These are phyloP conservation scores for Ceratocystis destructans DNA, from an alignment of 2,329 filamentous ascomycete species.

Conservation along the genomic window DNA sequence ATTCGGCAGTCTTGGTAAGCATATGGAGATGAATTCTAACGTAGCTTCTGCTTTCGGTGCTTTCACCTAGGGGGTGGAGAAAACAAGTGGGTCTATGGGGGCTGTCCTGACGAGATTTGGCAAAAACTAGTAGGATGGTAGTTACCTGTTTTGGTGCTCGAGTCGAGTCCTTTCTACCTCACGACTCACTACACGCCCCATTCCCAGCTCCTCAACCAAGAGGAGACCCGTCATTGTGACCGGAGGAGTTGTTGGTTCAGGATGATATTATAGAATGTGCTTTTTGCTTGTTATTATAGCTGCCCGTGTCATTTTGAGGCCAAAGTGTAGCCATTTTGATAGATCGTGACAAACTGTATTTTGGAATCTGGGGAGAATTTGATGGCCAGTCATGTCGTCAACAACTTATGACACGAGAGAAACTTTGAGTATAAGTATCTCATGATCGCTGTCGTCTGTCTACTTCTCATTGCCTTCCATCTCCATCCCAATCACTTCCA, in stretches of 20 bases:
- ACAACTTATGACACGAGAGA: background rate
- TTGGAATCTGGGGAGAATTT: background rate
- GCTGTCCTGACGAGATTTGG: background rate
- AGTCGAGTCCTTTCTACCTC: background rate
- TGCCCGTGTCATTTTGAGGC: background rate
- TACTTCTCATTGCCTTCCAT: background rate
- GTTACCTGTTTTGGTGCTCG: background rate
- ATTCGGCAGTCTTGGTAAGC: background rate
- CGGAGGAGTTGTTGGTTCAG: background rate
- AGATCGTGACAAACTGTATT: background rate
- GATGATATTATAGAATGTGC: background rate
- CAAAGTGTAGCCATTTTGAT: background rate
- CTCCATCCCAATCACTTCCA: background rate
- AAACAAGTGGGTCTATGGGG: background rate
- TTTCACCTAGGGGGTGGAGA: background rate
- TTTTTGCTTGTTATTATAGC: background rate
- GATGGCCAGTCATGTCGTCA: background rate
- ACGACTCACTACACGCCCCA: too few species aligned
- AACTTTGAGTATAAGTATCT: background rate
- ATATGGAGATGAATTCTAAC: background rate
- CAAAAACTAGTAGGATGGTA: background rate
- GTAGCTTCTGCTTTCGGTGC: background rate
- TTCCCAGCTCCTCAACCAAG: too few species aligned
- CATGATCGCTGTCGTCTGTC: background rate
- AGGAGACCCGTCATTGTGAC: background rate